These are phyloP conservation scores for Coemansia sp. DNA, from an alignment of 192 early-diverging fungal species.

Conservation along the genomic window DNA sequence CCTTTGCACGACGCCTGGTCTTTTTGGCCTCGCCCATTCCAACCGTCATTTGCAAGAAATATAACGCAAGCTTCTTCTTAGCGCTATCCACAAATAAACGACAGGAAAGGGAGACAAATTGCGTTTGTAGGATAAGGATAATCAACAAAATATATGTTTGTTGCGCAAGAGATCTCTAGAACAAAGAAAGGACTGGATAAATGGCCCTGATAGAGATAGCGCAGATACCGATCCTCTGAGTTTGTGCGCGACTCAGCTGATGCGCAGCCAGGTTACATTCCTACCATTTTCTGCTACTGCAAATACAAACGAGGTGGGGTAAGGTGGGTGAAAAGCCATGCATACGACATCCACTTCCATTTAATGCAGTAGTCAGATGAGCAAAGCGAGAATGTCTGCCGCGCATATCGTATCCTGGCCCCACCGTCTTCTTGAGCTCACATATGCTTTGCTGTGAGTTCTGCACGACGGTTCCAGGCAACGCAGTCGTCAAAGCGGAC, in stretches of 20 bases:
- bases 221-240: background rate
- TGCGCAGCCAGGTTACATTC: background rate
- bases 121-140: background rate
- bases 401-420: background rate
- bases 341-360: background rate
- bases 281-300: background rate
- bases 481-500: slow-evolving; percentile 82
- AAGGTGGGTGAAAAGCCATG: background rate
- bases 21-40: slow-evolving; percentile 19
- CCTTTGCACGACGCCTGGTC: slow-evolving; percentile 25
- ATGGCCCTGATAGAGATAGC: background rate
- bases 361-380: background rate
- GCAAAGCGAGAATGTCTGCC: background rate
- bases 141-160: background rate
- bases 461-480: slow-evolving; percentile 59
- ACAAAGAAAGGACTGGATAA: background rate
- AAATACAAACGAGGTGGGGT: background rate
- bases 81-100: background rate
- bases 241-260: background rate
- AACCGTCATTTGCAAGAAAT: slow-evolving; percentile 25
- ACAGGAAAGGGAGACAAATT: slow-evolving; percentile 2
- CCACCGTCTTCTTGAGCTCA: background rate
- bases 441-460: background rate
- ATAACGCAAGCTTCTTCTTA: background rate
- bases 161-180: background rate